Percentiles rank a stretch among this genome's conserved stretches.
phyloP scores from a whole-genome alignment of 208 protist genomes.

The Naegleria lovaniensis region DNA sequence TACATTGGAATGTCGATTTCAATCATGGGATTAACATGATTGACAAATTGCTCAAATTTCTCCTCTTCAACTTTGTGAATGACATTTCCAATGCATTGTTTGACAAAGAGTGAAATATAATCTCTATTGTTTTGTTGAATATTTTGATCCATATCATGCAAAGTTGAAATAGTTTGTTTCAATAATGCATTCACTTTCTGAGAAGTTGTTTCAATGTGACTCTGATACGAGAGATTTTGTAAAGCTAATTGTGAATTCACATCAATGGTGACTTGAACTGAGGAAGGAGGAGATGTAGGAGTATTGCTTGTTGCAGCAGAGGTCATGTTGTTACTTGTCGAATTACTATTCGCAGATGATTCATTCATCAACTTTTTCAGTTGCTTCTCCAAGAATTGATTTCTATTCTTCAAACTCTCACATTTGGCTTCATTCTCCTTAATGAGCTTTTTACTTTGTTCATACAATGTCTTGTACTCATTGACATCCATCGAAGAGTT shows the following conservation, averaged over 20 bases:
- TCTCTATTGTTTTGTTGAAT: background rate
- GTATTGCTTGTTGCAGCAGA: background rate
- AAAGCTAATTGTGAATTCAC: background rate
- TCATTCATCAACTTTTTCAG: background rate
- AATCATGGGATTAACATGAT: background rate
- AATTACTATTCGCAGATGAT: background rate
- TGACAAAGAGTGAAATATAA: background rate
- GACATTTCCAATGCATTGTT: background rate
- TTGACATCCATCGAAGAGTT: background rate
- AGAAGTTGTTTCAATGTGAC: background rate
- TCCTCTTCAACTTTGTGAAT: background rate
- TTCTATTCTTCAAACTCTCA: background rate
- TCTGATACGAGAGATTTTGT: background rate
- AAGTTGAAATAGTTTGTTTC: background rate
- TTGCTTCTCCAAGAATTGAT: background rate
- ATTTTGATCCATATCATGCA: background rate
- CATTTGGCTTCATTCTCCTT: background rate
- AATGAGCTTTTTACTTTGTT: background rate
- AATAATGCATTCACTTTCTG: background rate
- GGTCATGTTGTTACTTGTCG: background rate
- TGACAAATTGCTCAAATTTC: background rate
- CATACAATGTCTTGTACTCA: background rate
- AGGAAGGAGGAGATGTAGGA: background rate
- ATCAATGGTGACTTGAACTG: background rate
- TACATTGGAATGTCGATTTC: constrained; percentile 3